Base-by-base conservation (phyloP, 306 rosid species). In the Glycine latifolia region DNA sequence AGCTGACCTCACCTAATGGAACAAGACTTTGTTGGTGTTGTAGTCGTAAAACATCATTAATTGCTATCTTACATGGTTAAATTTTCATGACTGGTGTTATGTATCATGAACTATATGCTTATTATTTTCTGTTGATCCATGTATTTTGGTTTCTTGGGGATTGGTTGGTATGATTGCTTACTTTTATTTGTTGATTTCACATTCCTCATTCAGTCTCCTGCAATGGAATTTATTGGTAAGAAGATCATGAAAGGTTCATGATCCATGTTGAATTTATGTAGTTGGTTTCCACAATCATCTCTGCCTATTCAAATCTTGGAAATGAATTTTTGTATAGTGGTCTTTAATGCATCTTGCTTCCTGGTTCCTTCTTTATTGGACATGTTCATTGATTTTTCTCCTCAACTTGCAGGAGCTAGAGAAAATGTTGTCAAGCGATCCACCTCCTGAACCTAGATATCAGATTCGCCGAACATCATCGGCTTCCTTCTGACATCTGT, bases 381-480 rank as follows among this genome's bases (percentile, higher is more conserved):
- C 66, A n/a, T 10, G 68, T 47, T 59, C 46, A 43, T 35, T 56
- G 44, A 73, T 52, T 33, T 61, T 56, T 37, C 48, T 39, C 12
- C 58, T 75, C n/a, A 13, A 70, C 78, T 70, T 87, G 85, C 90
- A 94, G 98, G 93, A 90, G 80, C 84, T 89, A 44, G 97, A 94
- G 87, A 87, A 89, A 60, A 79, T 87, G 84, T 81, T 91, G 83
- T 89, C 91, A 0, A 20, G 62, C 75, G 87, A 83, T 6, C 91
- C 93, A 11, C 88, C 90, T 65, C 93, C 94, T 0, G 92, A 92
- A 86, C 97, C 98, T 2, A 88, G 86, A 91, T 89, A 90, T 78
- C 97, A 92, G 89, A 94, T 95, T 75, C 94, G 98, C 7, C 89
- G 97, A 88, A 89, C 90, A 7, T 13, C 92, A 14, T 95, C 98